Evolutionary conservation across 1,284 basidiomycete genomes (phyloP), one percentile per base, ranked within the genome.

Genomic region (Cutaneotrichosporon spelunceum): DNA sequence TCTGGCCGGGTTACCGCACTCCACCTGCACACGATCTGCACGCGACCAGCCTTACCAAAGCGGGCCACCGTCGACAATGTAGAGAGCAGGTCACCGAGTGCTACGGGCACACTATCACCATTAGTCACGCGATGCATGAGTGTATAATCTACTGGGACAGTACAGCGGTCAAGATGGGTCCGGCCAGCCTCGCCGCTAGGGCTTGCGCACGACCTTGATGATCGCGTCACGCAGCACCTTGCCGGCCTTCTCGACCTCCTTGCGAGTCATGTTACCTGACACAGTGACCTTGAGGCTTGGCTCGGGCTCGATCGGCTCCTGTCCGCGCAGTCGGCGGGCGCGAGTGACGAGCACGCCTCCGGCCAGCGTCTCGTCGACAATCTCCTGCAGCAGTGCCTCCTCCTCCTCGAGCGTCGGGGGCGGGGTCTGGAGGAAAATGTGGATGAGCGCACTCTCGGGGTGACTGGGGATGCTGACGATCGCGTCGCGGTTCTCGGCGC

Each of bases 171-270:
- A 14, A 27, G 13, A 30, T 26, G 29, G 19, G 13, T 34, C 29
- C 29, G 8, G 50, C 30, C 19, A 19, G 16, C 29, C 50, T 8
- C 14, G 10, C 29, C 29, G 19, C 39, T 42, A 42, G 39, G 19
- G 19, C 39, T 42, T 42, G 19, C 39, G 39, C 39, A 42, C 26
- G 13, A 92, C 85, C 81, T 92, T 93, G 56, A 85, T 81, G 44
- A 92, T 81, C 39, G 87, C 88, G 29, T 83, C 82, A 81, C 89
- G 93, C 63, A 97, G 78, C 27, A 88, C 84, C 30, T 81, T 81
- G 21, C 87, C 87, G 1, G 93, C 90, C 82, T 92, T 93, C 81
- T 96, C 93, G 60, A 88, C 86, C 71, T 99, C 96, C 80, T 94
- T 95, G 82, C 84, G 88, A 29, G 86, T 87, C 68, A 97, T 79